Percentiles rank a stretch among this genome's conserved stretches.
Evolutionary conservation across 257 asterid species (phyloP).

Genomic region (Euphrasia confusa): DNA sequence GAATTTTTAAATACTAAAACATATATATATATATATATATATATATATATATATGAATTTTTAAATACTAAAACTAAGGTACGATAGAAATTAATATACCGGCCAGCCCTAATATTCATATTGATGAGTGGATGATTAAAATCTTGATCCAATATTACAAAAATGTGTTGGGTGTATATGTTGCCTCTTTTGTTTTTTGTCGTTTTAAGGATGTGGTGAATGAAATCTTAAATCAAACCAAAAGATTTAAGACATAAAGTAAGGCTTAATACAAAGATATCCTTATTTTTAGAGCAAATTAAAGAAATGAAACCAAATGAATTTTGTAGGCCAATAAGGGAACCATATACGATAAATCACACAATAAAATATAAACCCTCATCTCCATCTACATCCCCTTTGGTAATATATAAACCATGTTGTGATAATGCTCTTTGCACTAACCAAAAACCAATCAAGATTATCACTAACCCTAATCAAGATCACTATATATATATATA

Average conservation of each 20-base stretch:
- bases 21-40: too few species aligned
- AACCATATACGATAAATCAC: constrained; percentile 49
- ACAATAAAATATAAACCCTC: constrained; percentile 38
- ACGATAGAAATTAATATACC: too few species aligned
- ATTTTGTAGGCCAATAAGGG: constrained; percentile 69
- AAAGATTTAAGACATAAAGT: constrained; percentile 31
- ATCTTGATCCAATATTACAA: background rate
- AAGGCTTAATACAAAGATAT: constrained; percentile 24
- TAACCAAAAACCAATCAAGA: constrained; percentile 17
- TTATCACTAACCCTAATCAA: background rate
- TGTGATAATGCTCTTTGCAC: constrained; percentile 19
- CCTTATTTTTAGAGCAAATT: constrained; percentile 13
- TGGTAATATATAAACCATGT: constrained; percentile 39
- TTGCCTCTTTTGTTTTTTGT: constrained; percentile 21
- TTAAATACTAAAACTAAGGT: too few species aligned
- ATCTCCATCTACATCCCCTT: constrained; percentile 35
- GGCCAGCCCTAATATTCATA: too few species aligned
- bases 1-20: too few species aligned
- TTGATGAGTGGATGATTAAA: too few species aligned
- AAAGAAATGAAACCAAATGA: constrained; percentile 25
- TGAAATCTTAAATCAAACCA: constrained; percentile 39
- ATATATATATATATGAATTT: too few species aligned
- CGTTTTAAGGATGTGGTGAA: constrained; percentile 39
- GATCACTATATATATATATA: background rate
- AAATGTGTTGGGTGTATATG: constrained; percentile 39